Evolutionary conservation across 1,284 basidiomycete species (phyloP).

Genomic region (Fomitiporia mediterranea): DNA sequence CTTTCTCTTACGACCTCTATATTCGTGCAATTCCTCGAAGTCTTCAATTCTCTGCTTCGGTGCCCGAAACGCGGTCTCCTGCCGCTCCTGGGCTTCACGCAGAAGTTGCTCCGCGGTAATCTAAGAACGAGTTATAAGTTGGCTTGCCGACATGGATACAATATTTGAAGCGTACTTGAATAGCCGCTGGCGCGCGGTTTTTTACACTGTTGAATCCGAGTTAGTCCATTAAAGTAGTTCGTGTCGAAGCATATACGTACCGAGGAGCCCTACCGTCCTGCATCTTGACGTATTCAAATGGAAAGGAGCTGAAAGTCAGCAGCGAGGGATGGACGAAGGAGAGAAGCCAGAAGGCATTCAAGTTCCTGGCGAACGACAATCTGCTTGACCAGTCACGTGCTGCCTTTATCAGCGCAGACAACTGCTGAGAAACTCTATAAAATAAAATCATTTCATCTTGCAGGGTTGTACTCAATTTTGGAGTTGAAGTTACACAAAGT

Average conservation of each 20-base stretch:
- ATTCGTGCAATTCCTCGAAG: constrained; percentile 95
- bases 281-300: background rate
- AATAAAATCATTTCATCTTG: too few relatives aligned
- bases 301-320: background rate
- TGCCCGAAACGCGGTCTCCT: constrained; percentile 86
- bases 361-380: too few relatives aligned
- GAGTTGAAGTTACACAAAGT: too few relatives aligned
- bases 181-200: constrained; percentile 88
- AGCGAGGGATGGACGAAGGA: background rate
- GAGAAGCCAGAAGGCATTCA: background rate
- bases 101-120: constrained; percentile 98
- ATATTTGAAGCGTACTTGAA: constrained; percentile 57
- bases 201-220: constrained; percentile 60
- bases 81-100: constrained; percentile 95
- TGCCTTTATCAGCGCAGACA: too few relatives aligned
- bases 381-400: too few relatives aligned
- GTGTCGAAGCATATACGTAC: constrained; percentile 28
- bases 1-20: constrained; percentile 89
- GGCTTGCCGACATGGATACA: constrained; percentile 13
- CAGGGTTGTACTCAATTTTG: too few relatives aligned
- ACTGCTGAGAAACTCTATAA: too few relatives aligned
- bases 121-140: constrained; percentile 39
- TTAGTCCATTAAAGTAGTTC: constrained; percentile 11
- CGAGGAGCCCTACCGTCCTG: constrained; percentile 49
- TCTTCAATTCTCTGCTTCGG: constrained; percentile 96